Base-by-base conservation (phyloP, 2,329 filamentous ascomycete species). In the Neonectria hederae region DNA sequence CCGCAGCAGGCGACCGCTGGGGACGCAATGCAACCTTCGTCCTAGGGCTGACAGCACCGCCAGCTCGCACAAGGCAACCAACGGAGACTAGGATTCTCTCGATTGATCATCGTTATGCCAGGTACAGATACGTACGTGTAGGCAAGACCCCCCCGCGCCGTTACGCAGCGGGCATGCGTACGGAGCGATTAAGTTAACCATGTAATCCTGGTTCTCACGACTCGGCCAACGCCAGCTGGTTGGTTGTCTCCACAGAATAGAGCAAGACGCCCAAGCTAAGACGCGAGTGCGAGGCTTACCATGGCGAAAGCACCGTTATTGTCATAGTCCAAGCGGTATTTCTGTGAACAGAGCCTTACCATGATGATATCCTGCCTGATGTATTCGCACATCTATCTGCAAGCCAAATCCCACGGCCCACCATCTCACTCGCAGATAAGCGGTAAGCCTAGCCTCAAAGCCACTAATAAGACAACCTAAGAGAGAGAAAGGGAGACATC, bases 131-230 rank as follows among this genome's bases (percentile, higher is more conserved):
- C 49, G 40, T 43, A 55, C 24, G 21, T 17, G 40, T 40, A 40
- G 24, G 28, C 38, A 4, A 17, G 21, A 11, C 24, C 26, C 43
- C 32, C 48, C 4, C 53, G 26, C 17, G 26, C 54, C 42, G 54
- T 45, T 51, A 58, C 55, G 55, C 45, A 58, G 51, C 32, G n/a
- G 14, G 24, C 21, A 38, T 59, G 55, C 55, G 55, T 59, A 38
- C 40, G 32, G 21, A 22, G 24, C 24, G 14, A n/a, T n/a, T 9
- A 38, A 35, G 40, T n/a, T n/a, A n/a, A n/a, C 55, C 55, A 45
- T 43, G 19, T 5, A 35, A 21, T 13, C 55, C 55, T 10, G 11
- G 55, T 52, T 43, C 55, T 52, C 55, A 52, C 45, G 46, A 52
- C 55, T 45, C 52, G 46, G 28, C 48, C 35, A 52, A 52, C 55